Percentiles rank a stretch among this genome's conserved stretches.
phyloP scores from a whole-genome alignment of 495 filamentous ascomycete genomes.

The Xylaria castorea region DNA sequence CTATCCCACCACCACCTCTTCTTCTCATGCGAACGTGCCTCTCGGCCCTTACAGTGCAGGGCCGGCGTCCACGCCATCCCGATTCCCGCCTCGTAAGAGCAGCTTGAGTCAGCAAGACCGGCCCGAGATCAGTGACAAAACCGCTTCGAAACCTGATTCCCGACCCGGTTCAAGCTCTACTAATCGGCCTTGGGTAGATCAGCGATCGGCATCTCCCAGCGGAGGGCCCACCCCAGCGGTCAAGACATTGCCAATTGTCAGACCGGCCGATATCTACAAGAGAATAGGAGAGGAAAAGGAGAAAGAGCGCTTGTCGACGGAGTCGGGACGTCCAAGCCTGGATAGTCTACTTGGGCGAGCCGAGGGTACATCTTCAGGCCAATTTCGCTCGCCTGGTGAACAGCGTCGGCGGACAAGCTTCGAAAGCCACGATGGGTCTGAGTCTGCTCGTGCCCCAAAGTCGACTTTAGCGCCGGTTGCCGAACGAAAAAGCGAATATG shows the following conservation, averaged over 20 bases:
- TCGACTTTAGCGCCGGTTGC: slow-evolving; percentile 60
- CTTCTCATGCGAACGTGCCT: slow-evolving; percentile 27
- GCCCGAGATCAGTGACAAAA: slow-evolving; percentile 36
- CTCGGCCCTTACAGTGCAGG: slow-evolving; percentile 35
- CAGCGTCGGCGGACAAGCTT: slow-evolving; percentile 35
- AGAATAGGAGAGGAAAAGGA: slow-evolving; percentile 72
- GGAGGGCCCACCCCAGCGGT: slow-evolving; percentile 33
- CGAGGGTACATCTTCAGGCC: slow-evolving; percentile 16
- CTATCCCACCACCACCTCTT: slow-evolving; percentile 19
- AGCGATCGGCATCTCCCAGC: slow-evolving; percentile 46
- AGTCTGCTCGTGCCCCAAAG: slow-evolving; percentile 40
- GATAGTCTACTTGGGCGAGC: slow-evolving; percentile 43
- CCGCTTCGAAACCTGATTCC: slow-evolving; percentile 34
- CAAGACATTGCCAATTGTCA: slow-evolving; percentile 68
- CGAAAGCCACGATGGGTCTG: slow-evolving; percentile 40
- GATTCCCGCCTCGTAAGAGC: slow-evolving; percentile 66
- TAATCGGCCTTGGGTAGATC: slow-evolving; percentile 41
- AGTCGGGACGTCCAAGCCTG: slow-evolving; percentile 56
- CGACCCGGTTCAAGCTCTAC: slow-evolving; percentile 35
- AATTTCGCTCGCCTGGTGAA: slow-evolving; percentile 26
- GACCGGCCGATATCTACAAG: slow-evolving; percentile 81
- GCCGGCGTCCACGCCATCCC: slow-evolving; percentile 36
- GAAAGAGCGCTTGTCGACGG: slow-evolving; percentile 60
- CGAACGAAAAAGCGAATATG: slow-evolving; percentile 66
- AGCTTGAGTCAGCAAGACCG: slow-evolving; percentile 59